Base-by-base conservation (phyloP, 106 monocot genomes). In the Agapanthus africanus region DNA sequence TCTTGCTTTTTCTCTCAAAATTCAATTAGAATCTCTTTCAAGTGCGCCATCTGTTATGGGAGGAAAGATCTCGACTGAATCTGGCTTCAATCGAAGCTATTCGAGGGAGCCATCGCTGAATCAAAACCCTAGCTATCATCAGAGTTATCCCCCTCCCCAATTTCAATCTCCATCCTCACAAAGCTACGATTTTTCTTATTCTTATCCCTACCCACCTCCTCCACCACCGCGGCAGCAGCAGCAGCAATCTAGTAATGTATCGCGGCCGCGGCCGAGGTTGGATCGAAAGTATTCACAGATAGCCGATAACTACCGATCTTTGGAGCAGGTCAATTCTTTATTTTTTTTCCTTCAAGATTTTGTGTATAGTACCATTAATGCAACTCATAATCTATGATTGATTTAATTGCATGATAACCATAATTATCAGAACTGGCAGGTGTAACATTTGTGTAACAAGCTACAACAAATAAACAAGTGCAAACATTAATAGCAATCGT, bases 231-330 rank as follows among this genome's bases (percentile, higher is more conserved):
- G 59, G 31, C 47, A n/a, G 18, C 67, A 71, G 36, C 71, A 31
- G 7, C 13, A 31, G 22, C 56, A 66, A 38, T 41, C 28, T 0
- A 33, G 25, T 61, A 25, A 19, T 21, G 47, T 79, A 49, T 28
- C 50, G 30, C 23, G 26, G 6, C 63, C 42, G 13, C 59, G 67
- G 13, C 73, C 70, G 6, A 87, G 40, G 68, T 50, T 94, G 34
- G 84, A 94, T 32, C 71, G 87, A 57, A 76, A 70, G 65, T 94
- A 81, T 66, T 90, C 90, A 0, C 84, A 81, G 75, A 94, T 94
- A 72, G 83, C 82, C 13, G 94, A 94, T 71, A 73, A 87, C 35
- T 94, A 83, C 70, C 72, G 57, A 4, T 87, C 90, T 39, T 73
- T 94, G 78, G 87, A 85, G 3, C 81, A 94, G 87, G 94, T 60